Evolutionary conservation across 192 early-diverging fungal species (phyloP).

Genomic region (Phlyctochytrium arcticum): DNA sequence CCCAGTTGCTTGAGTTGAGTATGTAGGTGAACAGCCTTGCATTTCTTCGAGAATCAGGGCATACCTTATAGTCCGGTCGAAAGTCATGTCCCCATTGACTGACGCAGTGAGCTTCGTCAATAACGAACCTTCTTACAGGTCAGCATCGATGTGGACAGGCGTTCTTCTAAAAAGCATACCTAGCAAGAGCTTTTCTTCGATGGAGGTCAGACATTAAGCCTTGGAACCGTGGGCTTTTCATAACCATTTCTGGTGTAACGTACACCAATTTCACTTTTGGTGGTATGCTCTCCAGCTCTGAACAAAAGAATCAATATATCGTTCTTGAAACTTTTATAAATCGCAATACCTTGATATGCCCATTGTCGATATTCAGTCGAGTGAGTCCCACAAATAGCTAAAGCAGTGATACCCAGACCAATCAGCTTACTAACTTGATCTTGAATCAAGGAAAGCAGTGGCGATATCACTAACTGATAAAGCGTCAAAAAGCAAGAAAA

Average conservation of each 20-base stretch:
- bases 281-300: neutral
- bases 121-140: slow-evolving; percentile 57
- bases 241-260: slow-evolving; percentile 80
- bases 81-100: slow-evolving; percentile 99
- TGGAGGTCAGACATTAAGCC: slow-evolving; percentile 55
- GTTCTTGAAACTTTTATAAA: neutral
- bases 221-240: slow-evolving; percentile 57
- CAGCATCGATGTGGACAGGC: neutral
- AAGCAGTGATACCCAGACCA: slow-evolving; percentile 48
- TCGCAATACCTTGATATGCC: slow-evolving; percentile 43
- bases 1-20: slow-evolving; percentile 47
- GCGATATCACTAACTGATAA: slow-evolving; percentile 72
- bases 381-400: slow-evolving; percentile 62
- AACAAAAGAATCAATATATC: neutral
- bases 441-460: slow-evolving; percentile 91
- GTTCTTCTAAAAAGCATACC: slow-evolving; percentile 24
- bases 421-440: slow-evolving; percentile 86
- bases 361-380: slow-evolving; percentile 43
- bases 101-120: slow-evolving; percentile 97
- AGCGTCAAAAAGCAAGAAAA: neutral
- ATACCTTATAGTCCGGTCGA: slow-evolving; percentile 80
- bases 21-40: too few relatives aligned
- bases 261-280: slow-evolving; percentile 66
- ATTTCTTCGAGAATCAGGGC: neutral
- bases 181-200: slow-evolving; percentile 58